phyloP scores from a whole-genome alignment of 2,329 filamentous ascomycete genomes.

The Coniochaeta sp. region DNA sequence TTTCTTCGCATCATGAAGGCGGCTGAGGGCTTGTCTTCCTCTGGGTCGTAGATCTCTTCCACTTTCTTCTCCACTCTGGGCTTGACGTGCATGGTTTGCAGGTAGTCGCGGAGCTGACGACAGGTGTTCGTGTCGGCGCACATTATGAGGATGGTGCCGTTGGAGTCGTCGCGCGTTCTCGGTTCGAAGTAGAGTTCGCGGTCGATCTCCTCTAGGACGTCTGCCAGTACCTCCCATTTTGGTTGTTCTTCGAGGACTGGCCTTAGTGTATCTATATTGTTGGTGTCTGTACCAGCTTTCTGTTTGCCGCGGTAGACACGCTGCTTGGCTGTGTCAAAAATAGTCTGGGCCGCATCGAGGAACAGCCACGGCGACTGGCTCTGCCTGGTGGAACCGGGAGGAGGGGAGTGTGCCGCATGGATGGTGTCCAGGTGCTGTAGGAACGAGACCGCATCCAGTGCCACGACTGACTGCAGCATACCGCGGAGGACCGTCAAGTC shows the following conservation, averaged over 20 bases:
- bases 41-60: conserved; percentile 39
- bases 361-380: conserved; percentile 95
- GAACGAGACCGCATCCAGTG: conserved; percentile 85
- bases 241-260: conserved; percentile 90
- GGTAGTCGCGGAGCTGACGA: conserved; percentile 80
- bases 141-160: conserved; percentile 92
- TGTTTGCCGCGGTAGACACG: conserved; percentile 74
- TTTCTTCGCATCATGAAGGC: conserved; percentile 86
- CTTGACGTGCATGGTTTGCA: conserved; percentile 81
- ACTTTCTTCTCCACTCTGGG: conserved; percentile 40
- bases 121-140: conserved; percentile 83
- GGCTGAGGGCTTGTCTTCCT: conserved; percentile 61
- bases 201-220: conserved; percentile 90
- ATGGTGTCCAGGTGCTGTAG: conserved; percentile 92
- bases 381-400: conserved; percentile 78
- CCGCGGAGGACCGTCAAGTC: conserved; percentile 78
- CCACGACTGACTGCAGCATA: conserved; percentile 75
- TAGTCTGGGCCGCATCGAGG: conserved; percentile 86
- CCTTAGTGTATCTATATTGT: conserved; percentile 57
- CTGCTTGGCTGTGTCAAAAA: conserved; percentile 84
- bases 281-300: conserved; percentile 39
- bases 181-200: conserved; percentile 82
- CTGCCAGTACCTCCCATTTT: conserved; percentile 89
- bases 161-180: conserved; percentile 69
- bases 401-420: conserved; percentile 80